Evolutionary conservation across 441 rosid species (phyloP), one percentile per base, ranked within the genome.

Genomic region (Melianthus villosus): DNA sequence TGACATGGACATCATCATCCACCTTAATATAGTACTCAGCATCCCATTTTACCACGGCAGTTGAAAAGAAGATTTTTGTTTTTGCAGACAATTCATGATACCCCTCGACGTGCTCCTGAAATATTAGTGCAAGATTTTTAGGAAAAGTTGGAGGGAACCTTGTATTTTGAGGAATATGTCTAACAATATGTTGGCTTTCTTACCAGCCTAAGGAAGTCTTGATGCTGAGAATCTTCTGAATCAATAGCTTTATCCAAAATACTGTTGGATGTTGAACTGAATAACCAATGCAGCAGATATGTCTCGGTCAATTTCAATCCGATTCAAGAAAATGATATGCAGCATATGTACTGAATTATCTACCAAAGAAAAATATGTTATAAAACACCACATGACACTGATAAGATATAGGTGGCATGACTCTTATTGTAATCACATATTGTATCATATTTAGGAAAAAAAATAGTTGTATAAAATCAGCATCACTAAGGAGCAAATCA

Each of bases 131-230:
- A 22, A 22, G 46, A 41, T 34, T 43, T n/a, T n/a, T n/a, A n/a
- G n/a, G n/a, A n/a, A n/a, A n/a, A 35, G 26, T 6, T 11, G 0
- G 18, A 16, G 32, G 25, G 3, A 25, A 11, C 9, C 5, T 7
- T 3, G 28, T 7, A 25, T 11, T 36, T 19, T 36, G 8, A 7
- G 10, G 11, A 9, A 18, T 11, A 17, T 22, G 6, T 28, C 13
- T 30, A 29, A 9, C 6, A 29, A 45, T 4, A 3, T n/a, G 10
- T 27, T 28, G 1, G 40, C 44, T 35, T 23, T 40, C 66, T 63
- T 54, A 79, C 94, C 84, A 83, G 82, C 65, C 91, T 77, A 34
- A 87, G 72, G 69, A 87, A 87, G 72, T 87, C 97, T 61, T 77
- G 77, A 42, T 87, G 95, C 65, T 82, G 91, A 54, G 79, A 64